phyloP scores from a whole-genome alignment of 805 yeast species.

The Kuraishia ogatae region DNA sequence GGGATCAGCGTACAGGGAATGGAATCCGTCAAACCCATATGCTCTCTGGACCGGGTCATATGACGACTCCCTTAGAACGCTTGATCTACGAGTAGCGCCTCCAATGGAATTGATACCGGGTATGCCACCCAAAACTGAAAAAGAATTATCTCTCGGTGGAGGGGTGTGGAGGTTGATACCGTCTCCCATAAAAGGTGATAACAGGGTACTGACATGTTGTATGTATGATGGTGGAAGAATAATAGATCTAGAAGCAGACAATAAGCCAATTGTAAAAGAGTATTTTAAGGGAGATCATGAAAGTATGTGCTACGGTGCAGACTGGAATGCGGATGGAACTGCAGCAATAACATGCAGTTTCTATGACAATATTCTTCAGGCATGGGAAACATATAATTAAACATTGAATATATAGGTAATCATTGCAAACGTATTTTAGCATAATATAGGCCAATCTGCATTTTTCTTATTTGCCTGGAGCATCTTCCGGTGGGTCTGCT shows the following conservation, averaged over 20 bases:
- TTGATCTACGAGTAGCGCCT: constrained; percentile 58
- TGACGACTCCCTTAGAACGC: constrained; percentile 65
- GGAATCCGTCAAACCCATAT: constrained; percentile 32
- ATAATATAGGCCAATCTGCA: neutral
- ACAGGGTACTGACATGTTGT: constrained; percentile 68
- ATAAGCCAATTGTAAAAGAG: constrained; percentile 21
- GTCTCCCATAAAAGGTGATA: constrained; percentile 28
- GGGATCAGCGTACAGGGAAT: constrained; percentile 24
- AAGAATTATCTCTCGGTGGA: constrained; percentile 55
- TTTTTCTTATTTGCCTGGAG: constrained; percentile 7
- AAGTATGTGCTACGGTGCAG: constrained; percentile 95
- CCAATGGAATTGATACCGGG: constrained; percentile 33
- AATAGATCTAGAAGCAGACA: constrained; percentile 17
- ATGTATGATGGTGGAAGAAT: constrained; percentile 94
- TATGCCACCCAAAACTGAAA: constrained; percentile 33
- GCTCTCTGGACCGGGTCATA: constrained; percentile 81
- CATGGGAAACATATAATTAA: constrained; percentile 39
- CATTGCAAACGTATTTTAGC: neutral
- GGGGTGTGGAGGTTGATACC: constrained; percentile 94
- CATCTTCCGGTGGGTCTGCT: constrained; percentile 16
- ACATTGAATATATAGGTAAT: neutral
- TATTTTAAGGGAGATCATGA: constrained; percentile 64
- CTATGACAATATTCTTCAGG: constrained; percentile 76
- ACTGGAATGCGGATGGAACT: constrained; percentile 51
- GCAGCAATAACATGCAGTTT: constrained; percentile 79